phyloP scores from a whole-genome alignment of 805 yeast genomes.

The Yueomyces sinensis region DNA sequence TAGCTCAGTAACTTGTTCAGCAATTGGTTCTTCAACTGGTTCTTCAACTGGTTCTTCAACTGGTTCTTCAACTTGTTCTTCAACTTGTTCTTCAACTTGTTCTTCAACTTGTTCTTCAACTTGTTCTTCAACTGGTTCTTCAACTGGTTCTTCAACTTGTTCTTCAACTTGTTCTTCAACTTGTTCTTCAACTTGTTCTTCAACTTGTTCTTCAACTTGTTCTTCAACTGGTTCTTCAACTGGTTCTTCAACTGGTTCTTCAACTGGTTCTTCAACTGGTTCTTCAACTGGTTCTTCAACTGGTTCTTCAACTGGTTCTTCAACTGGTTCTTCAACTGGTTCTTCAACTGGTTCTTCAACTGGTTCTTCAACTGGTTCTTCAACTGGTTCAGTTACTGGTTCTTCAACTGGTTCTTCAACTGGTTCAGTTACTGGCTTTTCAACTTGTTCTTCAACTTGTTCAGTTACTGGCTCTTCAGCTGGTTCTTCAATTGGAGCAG shows the following conservation, averaged over 20 bases:
- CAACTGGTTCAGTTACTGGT: too few species aligned
- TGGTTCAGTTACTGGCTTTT: not conserved
- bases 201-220: not conserved
- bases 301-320: conserved; percentile 1
- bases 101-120: not conserved
- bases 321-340: not conserved
- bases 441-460: conserved; percentile 13
- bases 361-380: too few species aligned
- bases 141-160: not conserved
- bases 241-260: not conserved
- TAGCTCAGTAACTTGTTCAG: not conserved
- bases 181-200: not conserved
- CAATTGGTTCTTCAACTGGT: conserved; percentile 1
- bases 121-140: not conserved
- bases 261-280: not conserved
- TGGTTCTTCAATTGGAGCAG: not conserved
- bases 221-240: conserved; percentile 1
- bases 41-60: conserved; percentile 1
- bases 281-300: too few species aligned
- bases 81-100: not conserved
- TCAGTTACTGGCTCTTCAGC: not conserved
- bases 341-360: too few species aligned
- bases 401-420: not conserved
- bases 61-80: not conserved
- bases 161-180: conserved; percentile 1